These are phyloP conservation scores for Populus simonii DNA, from an alignment of 345 rosid genomes.

Conservation along the genomic window DNA sequence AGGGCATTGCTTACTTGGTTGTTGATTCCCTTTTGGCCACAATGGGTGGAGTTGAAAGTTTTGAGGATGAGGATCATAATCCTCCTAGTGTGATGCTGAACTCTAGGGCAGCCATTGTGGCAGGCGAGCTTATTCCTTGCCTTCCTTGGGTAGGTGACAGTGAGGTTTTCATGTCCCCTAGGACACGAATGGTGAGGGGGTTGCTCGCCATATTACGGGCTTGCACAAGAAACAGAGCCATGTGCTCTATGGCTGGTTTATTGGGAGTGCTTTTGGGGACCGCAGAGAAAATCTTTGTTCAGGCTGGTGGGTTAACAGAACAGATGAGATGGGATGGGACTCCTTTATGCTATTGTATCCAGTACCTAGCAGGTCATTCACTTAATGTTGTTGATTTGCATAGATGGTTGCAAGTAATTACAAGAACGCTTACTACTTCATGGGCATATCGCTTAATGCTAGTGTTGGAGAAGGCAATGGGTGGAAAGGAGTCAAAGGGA, in stretches of 20 bases:
- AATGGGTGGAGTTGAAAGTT: conserved; percentile 99
- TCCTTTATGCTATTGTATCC: conserved; percentile 77
- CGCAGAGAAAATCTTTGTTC: conserved; percentile 71
- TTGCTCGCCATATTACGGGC: conserved; percentile 87
- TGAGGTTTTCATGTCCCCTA: conserved; percentile 73
- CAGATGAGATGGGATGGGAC: conserved; percentile 67
- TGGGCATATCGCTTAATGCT: conserved; percentile 80
- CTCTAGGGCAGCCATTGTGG: conserved; percentile 94
- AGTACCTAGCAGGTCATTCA: conserved; percentile 87
- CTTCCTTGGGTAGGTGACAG: conserved; percentile 77
- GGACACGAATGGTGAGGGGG: conserved; percentile 90
- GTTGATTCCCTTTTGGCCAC: conserved; percentile 97
- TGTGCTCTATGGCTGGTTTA: conserved; percentile 94
- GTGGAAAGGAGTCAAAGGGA: conserved; percentile 94
- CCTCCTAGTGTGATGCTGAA: conserved; percentile 99
- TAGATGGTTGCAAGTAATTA: conserved; percentile 73
- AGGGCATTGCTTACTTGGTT: conserved; percentile 75
- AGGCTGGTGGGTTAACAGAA: conserved; percentile 49
- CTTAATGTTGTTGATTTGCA: conserved; percentile 78
- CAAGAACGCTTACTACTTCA: conserved; percentile 48
- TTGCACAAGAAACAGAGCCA: conserved; percentile 98
- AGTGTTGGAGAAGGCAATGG: conserved; percentile 82
- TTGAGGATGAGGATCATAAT: conserved; percentile 87
- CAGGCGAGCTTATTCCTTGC: conserved; percentile 91
- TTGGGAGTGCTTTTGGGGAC: conserved; percentile 80